Base-by-base conservation (phyloP, 1,284 basidiomycete genomes). In the Lignosus rhinocerotis region DNA sequence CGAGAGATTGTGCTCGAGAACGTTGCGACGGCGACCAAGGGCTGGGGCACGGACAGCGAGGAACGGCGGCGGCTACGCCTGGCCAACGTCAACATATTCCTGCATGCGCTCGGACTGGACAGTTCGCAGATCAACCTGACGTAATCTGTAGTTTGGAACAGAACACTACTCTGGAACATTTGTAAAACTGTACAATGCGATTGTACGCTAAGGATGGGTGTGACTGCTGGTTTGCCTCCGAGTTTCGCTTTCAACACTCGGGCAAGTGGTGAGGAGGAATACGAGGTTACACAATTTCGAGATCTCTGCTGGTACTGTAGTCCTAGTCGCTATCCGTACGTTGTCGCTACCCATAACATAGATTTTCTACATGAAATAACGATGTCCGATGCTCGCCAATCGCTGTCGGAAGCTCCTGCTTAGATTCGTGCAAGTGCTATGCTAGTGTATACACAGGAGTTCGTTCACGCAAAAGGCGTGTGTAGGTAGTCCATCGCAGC, bases 1-100 rank as follows among this genome's bases (percentile, higher is more conserved):
- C 87, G 95, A 58, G 96, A 98, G 67, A 96, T 98, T 75, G 91
- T 98, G 17, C 80, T 96, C 41, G 92, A 94, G 66, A 93, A 92
- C 65, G 90, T 96, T 30, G 73, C 87, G 58, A 86, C 82, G 46
- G 92, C 88, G 17, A 89, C 86, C 69, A 88, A 90, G 68, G 90
- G 89, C 19, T 88, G 84, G 83, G 72, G 84, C 34, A 72, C 77
- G 31, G 83, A 87, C 41, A 62, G 51, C 65, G 90, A 92, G 67
- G 86, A 87, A 53, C 85, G 87, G 64, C 80, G 85, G 59, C 77
- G 80, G 57, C 80, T 83, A 61, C 90, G 89, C 73, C 75, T 90
- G 58, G 81, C 83, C 47, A 94, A 95, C 74, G 90, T 94, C 63
- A 93, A 95, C 75, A 77, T 93, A 58, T 92, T 95, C 73, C 77